Evolutionary conservation across 495 filamentous ascomycete genomes (phyloP), one percentile per base, ranked within the genome.

Genomic region (Penicillium cataractarum): DNA sequence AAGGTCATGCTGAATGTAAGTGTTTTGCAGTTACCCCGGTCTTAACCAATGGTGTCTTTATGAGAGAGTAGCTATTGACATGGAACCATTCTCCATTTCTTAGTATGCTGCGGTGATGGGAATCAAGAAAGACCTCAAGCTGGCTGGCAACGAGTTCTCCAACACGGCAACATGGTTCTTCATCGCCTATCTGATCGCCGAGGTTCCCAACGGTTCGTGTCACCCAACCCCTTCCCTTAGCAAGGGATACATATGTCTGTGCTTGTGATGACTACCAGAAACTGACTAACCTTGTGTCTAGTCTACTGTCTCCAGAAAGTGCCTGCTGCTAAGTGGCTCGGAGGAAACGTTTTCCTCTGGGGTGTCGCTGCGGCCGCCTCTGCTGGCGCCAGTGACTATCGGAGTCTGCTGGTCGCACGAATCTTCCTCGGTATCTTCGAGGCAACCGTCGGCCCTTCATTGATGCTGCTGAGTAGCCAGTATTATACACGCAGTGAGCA

Each of bases 351-450:
- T 44, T 67, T 74, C 10, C 70, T 82, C 51, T 87, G 83, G 84
- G 73, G 73, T 13, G 75, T 81, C 13, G 69, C 65, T 12, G 69
- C 67, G 9, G 74, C 71, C 13, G 66, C 66, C 0, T 69, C 67
- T 3, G 68, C 68, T 0, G 71, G 65, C 6, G 65, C 65, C 6
- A 55, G 44, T 1, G 57, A 62, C 29, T 76, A 71, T 49, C 40
- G 40, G 0, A 62, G 49, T 31, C 49, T 76, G 9, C 29, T 76
- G 31, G 60, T 33, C 2, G 60, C 68, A 13, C 79, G 89, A 6
- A 82, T 88, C 64, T 86, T 91, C 62, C 73, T 90, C 0, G 88
- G 89, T 17, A 75, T 89, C 40, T 89, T 90, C 59, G 89, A 89
- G 75, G 85, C 87, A 19, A 82, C 84, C 19, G 81, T 89, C 54